Percentiles rank a stretch among this genome's conserved stretches.
Evolutionary conservation across 1,139 yeast species (phyloP).

Genomic region (Geotrichum phurueaensis): DNA sequence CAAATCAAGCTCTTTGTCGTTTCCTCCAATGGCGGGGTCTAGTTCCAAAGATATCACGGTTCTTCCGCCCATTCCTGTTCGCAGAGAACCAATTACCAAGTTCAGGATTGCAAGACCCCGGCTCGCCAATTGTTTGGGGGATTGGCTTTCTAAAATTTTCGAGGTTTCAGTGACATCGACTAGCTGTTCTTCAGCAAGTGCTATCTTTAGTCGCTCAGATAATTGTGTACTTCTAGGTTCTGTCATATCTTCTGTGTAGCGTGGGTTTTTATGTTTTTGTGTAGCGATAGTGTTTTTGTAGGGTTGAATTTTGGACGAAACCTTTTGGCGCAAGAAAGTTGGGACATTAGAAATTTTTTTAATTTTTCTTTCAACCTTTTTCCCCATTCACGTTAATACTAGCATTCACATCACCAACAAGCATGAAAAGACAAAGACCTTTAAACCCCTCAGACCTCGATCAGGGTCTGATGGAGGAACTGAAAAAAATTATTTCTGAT

Average conservation of each 20-base stretch:
- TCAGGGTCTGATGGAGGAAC: conserved; percentile 12
- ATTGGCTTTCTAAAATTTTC: conserved; percentile 33
- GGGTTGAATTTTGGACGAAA: neutral
- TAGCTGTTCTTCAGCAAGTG: conserved; percentile 17
- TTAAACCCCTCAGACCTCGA: conserved; percentile 13
- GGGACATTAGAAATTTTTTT: conserved; percentile 31
- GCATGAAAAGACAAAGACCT: conserved; percentile 15
- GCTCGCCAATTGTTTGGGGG: conserved; percentile 60
- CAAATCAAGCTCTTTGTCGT: conserved; percentile 41
- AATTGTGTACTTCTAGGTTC: neutral
- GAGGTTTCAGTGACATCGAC: conserved; percentile 34
- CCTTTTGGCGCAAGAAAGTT: neutral
- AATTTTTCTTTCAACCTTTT: conserved; percentile 36
- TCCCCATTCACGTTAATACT: neutral
- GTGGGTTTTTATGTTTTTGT: neutral
- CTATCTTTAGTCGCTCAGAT: conserved; percentile 39
- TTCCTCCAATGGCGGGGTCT: conserved; percentile 49
- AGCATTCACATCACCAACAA: neutral
- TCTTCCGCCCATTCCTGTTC: conserved; percentile 80
- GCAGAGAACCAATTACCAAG: conserved; percentile 50
- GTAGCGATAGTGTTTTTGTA: neutral
- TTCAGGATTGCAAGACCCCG: conserved; percentile 74
- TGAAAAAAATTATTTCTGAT: conserved; percentile 1
- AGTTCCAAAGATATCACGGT: conserved; percentile 57
- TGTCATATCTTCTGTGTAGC: neutral